phyloP scores from a whole-genome alignment of 2,329 filamentous ascomycete genomes.

The Lecanoromycetidae sp. region DNA sequence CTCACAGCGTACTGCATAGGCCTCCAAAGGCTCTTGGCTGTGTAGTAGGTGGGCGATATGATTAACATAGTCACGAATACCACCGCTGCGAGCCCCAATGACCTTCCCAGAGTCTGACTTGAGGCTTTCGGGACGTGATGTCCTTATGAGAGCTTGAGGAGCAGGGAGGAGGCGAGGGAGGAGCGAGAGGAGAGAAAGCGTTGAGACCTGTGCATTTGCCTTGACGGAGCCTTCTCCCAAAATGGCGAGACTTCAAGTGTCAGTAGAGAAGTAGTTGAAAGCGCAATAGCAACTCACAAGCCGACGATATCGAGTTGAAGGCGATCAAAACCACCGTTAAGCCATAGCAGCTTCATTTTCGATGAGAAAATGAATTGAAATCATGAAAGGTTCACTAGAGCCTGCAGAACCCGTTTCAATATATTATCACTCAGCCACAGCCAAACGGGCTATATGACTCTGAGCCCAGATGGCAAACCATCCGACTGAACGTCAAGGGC shows the following conservation, averaged over 20 bases:
- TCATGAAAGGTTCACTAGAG: background rate
- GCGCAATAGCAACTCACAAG: slow-evolving; percentile 16
- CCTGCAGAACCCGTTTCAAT: too few relatives aligned
- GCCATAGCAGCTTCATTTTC: slow-evolving; percentile 8
- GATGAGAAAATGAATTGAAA: too few relatives aligned
- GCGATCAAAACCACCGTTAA: slow-evolving; percentile 19
- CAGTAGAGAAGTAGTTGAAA: too few relatives aligned
- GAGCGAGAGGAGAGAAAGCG: slow-evolving; percentile 14
- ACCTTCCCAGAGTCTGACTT: slow-evolving; percentile 14
- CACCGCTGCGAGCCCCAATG: slow-evolving; percentile 14
- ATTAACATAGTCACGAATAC: slow-evolving; percentile 9
- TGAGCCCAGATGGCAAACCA: too few relatives aligned
- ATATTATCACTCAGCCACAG: too few relatives aligned
- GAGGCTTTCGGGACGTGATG: slow-evolving; percentile 13
- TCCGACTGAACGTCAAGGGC: too few relatives aligned
- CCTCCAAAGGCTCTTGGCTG: slow-evolving; percentile 3
- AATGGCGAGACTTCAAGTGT: slow-evolving; percentile 16
- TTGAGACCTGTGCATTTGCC: slow-evolving; percentile 14
- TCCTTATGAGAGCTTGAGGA: slow-evolving; percentile 17
- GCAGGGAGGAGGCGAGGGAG: slow-evolving; percentile 17
- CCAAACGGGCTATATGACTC: too few relatives aligned
- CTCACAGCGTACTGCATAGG: slow-evolving; percentile 16
- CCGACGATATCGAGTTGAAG: slow-evolving; percentile 45
- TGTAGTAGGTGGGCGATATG: slow-evolving; percentile 17
- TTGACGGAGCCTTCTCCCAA: slow-evolving; percentile 16